Evolutionary conservation across 345 rosid genomes (phyloP).

Genomic region (Salix suchowensis): DNA sequence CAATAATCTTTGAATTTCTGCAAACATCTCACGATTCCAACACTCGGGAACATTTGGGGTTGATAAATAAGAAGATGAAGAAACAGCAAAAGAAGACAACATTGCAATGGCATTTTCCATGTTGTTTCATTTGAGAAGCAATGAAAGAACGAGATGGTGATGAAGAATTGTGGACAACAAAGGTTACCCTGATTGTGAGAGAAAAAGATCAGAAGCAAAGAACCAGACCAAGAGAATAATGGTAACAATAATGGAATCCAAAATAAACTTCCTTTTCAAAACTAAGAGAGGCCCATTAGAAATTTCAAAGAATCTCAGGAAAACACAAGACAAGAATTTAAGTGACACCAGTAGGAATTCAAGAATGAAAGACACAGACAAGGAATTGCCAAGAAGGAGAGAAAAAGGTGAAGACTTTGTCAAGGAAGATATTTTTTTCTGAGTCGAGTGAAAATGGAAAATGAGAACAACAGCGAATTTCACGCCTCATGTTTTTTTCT

Average conservation of each 20-base stretch:
- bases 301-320: not conserved
- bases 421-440: not conserved
- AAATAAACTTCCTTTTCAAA: not conserved
- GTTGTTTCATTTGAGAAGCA: not conserved
- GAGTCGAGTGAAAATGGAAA: not conserved
- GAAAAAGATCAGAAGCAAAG: not conserved
- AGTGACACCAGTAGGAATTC: not conserved
- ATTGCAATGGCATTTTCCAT: not conserved
- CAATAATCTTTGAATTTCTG: too few relatives aligned
- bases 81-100: not conserved
- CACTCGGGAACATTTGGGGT: not conserved
- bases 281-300: constrained; percentile 4
- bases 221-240: not conserved
- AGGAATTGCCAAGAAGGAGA: not conserved
- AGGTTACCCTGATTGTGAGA: not conserved
- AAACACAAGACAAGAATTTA: not conserved
- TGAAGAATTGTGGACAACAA: not conserved
- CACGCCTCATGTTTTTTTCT: too few relatives aligned
- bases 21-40: too few relatives aligned
- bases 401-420: not conserved
- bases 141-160: not conserved
- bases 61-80: not conserved
- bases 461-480: not conserved
- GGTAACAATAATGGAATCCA: not conserved
- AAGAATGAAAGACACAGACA: not conserved